Percentiles rank a stretch among this genome's conserved stretches.
Conservation (phyloP, 257 asterid genomes). For the Lycium ferocissimum region DNA sequence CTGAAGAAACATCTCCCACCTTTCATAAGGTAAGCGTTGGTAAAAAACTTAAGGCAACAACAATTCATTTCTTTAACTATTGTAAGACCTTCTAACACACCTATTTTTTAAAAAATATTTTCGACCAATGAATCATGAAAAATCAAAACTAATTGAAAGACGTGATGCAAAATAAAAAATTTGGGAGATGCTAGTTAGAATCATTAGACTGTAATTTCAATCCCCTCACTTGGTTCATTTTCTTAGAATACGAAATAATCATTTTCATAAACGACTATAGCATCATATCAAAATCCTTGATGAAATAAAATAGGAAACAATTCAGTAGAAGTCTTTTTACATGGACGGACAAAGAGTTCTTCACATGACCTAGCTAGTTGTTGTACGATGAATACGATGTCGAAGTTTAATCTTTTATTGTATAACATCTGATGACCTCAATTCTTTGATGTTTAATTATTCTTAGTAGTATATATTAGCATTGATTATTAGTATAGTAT, state of each 20-base stretch:
- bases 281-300: no score
- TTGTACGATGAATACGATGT: conserved; percentile 3
- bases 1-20: no score
- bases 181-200: background rate
- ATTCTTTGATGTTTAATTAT: background rate
- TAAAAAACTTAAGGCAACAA: background rate
- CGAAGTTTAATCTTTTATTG: background rate
- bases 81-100: background rate
- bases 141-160: background rate
- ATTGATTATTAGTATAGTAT: background rate
- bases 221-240: background rate
- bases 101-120: no score
- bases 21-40: background rate
- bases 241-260: background rate
- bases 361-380: background rate
- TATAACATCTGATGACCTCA: background rate
- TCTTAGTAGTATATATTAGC: background rate
- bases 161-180: background rate
- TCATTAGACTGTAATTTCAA: background rate
- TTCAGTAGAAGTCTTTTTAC: no score
- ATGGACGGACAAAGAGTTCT: background rate
- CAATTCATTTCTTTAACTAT: background rate
- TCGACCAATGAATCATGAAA: background rate
- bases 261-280: background rate
- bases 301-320: no score